Conservation (phyloP, 345 rosid genomes). For the Erodium maritimum region DNA sequence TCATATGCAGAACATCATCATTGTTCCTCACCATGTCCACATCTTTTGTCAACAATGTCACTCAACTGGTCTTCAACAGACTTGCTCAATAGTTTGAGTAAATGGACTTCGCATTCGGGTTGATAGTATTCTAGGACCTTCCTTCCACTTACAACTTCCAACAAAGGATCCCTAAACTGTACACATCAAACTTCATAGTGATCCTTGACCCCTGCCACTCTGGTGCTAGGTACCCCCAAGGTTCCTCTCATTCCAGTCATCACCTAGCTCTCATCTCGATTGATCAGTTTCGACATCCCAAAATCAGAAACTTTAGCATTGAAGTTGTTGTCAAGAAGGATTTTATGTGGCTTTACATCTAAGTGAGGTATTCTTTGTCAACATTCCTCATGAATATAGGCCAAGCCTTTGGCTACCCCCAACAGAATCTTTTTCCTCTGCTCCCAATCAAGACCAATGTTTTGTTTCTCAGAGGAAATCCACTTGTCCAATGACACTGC, state of each 20-base stretch:
- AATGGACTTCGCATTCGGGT: conserved; percentile 14
- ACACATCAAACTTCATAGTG: conserved; percentile 15
- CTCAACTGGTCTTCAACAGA: conserved; percentile 3
- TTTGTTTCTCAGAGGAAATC: conserved; percentile 10
- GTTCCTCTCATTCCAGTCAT: conserved; percentile 11
- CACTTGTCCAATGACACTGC: conserved; percentile 21
- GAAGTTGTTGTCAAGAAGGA: conserved; percentile 10
- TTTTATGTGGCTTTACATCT: conserved; percentile 10
- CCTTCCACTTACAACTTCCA: conserved; percentile 19
- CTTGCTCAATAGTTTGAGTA: conserved; percentile 9
- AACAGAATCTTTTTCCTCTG: conserved; percentile 21
- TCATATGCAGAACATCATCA: conserved; percentile 16
- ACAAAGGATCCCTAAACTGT: conserved; percentile 25
- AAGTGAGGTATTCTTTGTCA: conserved; percentile 9
- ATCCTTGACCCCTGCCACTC: conserved; percentile 3
- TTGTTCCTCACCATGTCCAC: conserved; percentile 7
- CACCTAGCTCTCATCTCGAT: conserved; percentile 5
- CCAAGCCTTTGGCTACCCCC: conserved; percentile 21
- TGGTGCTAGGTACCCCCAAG: conserved; percentile 1
- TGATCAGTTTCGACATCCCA: conserved; percentile 11
- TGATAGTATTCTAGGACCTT: conserved; percentile 13
- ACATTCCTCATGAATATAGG: conserved; percentile 28
- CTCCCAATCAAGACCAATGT: conserved; percentile 12
- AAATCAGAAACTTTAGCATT: conserved; percentile 16
- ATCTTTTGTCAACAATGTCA: conserved; percentile 11